Evolutionary conservation across 148 eudicot genomes (phyloP), one percentile per base, ranked within the genome.

Genomic region (Oxyria digyna): DNA sequence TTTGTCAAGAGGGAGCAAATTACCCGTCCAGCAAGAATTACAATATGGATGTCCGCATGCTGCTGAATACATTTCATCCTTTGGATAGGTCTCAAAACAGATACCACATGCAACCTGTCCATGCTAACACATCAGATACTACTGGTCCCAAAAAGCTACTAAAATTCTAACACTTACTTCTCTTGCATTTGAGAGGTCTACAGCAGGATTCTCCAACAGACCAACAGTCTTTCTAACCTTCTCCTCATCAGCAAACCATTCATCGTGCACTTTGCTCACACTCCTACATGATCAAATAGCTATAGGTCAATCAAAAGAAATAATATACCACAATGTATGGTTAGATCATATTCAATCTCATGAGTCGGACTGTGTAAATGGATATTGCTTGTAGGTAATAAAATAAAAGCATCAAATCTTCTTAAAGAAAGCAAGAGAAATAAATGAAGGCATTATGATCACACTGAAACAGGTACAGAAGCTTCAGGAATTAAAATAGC

Each of bases 161-260:
- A 3, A 20, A 0, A 26, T 24, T 12, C 17, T 64, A 63, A 43
- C 1, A 48, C 80, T 63, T 75, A 90, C 96, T 80, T 90, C 93
- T 75, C 67, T 50, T 65, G 45, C 82, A 77, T 78, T 72, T 0
- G 86, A 76, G 32, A 81, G 78, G 35, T 80, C 80, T 41, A 71
- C 46, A 63, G 78, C 76, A 67, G 82, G 85, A 69, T 80, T 82
- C 66, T 84, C 91, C 78, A 87, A 66, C 55, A 90, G 79, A 71
- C 97, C 97, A 74, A 90, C 87, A 55, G 80, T 71, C 54, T 74
- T 77, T 29, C 94, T 93, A 27, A 87, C 97, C 70, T 80, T 82
- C 69, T 84, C 89, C 79, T 90, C 97, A 78, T 90, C 86, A 26
- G 91, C 93, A 82, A 90, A 90, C 97, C 97, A 90, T 77, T 84